phyloP scores from a whole-genome alignment of 192 early-diverging fungal species.

The Podila clonocystis region DNA sequence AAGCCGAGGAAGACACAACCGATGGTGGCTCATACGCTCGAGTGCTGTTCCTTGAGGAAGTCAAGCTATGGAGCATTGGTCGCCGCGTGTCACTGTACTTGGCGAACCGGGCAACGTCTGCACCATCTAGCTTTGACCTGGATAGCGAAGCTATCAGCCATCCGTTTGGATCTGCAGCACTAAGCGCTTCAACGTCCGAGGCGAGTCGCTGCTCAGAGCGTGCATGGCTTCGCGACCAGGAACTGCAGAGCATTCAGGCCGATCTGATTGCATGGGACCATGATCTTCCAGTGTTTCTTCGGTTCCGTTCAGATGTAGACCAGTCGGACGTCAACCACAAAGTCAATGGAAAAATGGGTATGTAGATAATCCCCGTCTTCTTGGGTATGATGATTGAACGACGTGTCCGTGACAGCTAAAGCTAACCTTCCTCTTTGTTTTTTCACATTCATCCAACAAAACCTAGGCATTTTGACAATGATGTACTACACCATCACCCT shows the following conservation, averaged over 20 bases:
- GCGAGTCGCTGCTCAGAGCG: conserved; percentile 41
- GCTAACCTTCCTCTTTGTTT: neutral
- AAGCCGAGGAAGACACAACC: conserved; percentile 38
- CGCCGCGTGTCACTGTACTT: conserved; percentile 36
- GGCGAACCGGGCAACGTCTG: neutral
- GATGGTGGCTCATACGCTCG: conserved; percentile 44
- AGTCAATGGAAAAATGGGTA: conserved; percentile 44
- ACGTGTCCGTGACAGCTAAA: neutral
- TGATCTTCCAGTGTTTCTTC: conserved; percentile 7
- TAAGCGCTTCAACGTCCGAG: conserved; percentile 14
- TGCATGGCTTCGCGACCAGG: conserved; percentile 41
- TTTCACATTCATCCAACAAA: neutral
- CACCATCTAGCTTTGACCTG: neutral
- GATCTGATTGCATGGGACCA: conserved; percentile 47
- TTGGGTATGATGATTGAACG: neutral
- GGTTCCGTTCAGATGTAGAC: conserved; percentile 37
- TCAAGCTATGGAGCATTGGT: conserved; percentile 45
- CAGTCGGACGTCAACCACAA: conserved; percentile 35
- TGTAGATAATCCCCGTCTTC: too few relatives aligned
- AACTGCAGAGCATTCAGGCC: conserved; percentile 37
- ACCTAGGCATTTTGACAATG: conserved; percentile 29
- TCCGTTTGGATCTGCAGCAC: conserved; percentile 6
- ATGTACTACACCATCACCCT: conserved; percentile 49
- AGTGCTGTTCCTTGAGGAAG: conserved; percentile 40
- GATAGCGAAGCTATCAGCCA: conserved; percentile 1